Evolutionary conservation across 495 filamentous ascomycete species (phyloP).

Genomic region (Cryomyces minteri): DNA sequence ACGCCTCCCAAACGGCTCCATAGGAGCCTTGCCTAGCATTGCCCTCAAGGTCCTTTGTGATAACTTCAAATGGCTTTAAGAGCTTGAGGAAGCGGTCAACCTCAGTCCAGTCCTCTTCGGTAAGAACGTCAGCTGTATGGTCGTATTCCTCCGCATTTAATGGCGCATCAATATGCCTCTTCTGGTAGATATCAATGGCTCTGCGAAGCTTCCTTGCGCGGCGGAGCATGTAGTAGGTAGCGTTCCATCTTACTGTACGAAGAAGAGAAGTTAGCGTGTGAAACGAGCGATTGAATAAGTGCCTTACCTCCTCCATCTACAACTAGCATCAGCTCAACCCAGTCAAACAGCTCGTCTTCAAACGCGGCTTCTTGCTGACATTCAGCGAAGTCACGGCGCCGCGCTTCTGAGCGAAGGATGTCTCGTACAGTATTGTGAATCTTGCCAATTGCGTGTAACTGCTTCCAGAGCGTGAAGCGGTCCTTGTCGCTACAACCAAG

Average conservation of each 20-base stretch:
- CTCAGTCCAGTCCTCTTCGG: conserved; percentile 1
- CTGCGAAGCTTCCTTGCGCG: conserved; percentile 2
- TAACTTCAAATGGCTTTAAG: conserved; percentile 1
- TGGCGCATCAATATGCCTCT: too few species aligned
- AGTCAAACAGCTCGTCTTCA: too few species aligned
- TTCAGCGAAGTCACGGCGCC: too few species aligned
- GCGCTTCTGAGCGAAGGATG: conserved; percentile 2
- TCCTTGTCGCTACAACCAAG: neutral
- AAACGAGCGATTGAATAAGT: conserved; percentile 1
- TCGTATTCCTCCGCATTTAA: neutral
- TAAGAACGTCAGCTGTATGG: neutral
- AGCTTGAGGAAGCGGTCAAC: conserved; percentile 2
- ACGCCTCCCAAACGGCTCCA: too few species aligned
- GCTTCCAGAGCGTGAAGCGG: conserved; percentile 1
- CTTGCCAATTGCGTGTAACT: conserved; percentile 5
- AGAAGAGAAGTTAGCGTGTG: neutral
- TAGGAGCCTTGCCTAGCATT: too few species aligned
- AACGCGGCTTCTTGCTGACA: neutral
- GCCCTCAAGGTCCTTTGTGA: conserved; percentile 3
- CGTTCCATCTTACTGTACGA: conserved; percentile 5
- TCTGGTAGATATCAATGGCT: too few species aligned
- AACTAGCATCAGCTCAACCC: neutral
- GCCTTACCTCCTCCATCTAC: neutral
- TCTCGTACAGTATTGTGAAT: conserved; percentile 4
- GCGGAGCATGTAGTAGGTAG: neutral